These are phyloP conservation scores for Geotrichum siamense DNA, from an alignment of 1,139 yeast genomes.

Conservation along the genomic window DNA sequence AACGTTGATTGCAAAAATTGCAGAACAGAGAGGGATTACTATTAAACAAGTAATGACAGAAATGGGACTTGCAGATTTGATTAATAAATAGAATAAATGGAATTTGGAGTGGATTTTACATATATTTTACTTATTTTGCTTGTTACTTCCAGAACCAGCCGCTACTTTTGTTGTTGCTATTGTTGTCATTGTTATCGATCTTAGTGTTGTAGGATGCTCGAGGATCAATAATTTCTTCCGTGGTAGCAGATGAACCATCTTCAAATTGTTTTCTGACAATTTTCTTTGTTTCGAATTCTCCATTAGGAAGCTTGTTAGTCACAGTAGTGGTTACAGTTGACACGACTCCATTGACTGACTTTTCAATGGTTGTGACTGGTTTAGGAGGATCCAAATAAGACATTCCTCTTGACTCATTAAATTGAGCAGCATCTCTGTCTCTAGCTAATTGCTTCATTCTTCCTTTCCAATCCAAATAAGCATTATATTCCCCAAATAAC, in stretches of 20 bases:
- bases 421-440: neutral
- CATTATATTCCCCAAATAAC: slow-evolving; percentile 15
- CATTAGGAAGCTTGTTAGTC: slow-evolving; percentile 33
- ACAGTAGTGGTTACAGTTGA: slow-evolving; percentile 4
- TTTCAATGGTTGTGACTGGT: too few relatives aligned
- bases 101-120: too few relatives aligned
- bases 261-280: slow-evolving; percentile 48
- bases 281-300: slow-evolving; percentile 49
- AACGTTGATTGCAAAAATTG: slow-evolving; percentile 16
- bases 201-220: too few relatives aligned
- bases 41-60: slow-evolving; percentile 16
- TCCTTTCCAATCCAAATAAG: slow-evolving; percentile 17
- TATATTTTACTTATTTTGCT: neutral
- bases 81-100: too few relatives aligned
- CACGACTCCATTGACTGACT: neutral
- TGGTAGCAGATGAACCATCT: slow-evolving; percentile 52
- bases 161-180: too few relatives aligned
- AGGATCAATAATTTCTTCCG: slow-evolving; percentile 27
- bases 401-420: neutral
- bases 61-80: slow-evolving; percentile 12
- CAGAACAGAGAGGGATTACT: slow-evolving; percentile 16
- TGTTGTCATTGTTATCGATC: too few relatives aligned
- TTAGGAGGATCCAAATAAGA: neutral
- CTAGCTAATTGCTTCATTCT: slow-evolving; percentile 5
- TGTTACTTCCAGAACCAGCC: slow-evolving; percentile 32